Evolutionary conservation across 805 yeast genomes (phyloP).

Genomic region (Saturnispora halmiae): DNA sequence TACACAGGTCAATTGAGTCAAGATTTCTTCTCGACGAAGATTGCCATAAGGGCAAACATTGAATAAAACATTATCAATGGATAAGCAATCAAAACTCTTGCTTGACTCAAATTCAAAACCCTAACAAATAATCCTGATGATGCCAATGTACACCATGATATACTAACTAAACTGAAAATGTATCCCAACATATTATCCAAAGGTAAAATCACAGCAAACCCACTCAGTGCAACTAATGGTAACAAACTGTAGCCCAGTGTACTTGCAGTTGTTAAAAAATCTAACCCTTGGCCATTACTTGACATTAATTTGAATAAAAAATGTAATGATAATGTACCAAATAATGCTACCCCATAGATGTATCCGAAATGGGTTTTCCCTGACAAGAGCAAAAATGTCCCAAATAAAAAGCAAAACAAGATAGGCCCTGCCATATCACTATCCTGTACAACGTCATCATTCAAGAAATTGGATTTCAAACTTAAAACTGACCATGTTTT

Average conservation of each 20-base stretch:
- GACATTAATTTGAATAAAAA: slow-evolving; percentile 84
- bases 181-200: slow-evolving; percentile 75
- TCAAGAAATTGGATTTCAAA: slow-evolving; percentile 50
- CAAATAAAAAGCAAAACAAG: slow-evolving; percentile 79
- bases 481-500: slow-evolving; percentile 83
- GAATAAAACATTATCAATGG: slow-evolving; percentile 88
- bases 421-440: slow-evolving; percentile 94
- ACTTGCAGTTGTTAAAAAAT: slow-evolving; percentile 68
- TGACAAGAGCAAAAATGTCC: slow-evolving; percentile 67
- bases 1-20: no score
- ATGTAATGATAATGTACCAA: slow-evolving; percentile 83
- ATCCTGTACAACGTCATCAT: slow-evolving; percentile 74
- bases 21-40: slow-evolving; percentile 42
- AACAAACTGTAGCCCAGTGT: slow-evolving; percentile 90
- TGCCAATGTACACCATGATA: slow-evolving; percentile 86
- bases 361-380: slow-evolving; percentile 97
- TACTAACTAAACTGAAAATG: slow-evolving; percentile 52
- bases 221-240: slow-evolving; percentile 75
- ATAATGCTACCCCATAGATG: slow-evolving; percentile 89
- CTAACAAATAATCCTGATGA: slow-evolving; percentile 90
- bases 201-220: slow-evolving; percentile 54
- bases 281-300: slow-evolving; percentile 32
- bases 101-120: slow-evolving; percentile 72
- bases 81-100: slow-evolving; percentile 85
- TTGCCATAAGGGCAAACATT: slow-evolving; percentile 92